phyloP scores from a whole-genome alignment of 176 grass and related monocot species.

The Oryza brachyantha region DNA sequence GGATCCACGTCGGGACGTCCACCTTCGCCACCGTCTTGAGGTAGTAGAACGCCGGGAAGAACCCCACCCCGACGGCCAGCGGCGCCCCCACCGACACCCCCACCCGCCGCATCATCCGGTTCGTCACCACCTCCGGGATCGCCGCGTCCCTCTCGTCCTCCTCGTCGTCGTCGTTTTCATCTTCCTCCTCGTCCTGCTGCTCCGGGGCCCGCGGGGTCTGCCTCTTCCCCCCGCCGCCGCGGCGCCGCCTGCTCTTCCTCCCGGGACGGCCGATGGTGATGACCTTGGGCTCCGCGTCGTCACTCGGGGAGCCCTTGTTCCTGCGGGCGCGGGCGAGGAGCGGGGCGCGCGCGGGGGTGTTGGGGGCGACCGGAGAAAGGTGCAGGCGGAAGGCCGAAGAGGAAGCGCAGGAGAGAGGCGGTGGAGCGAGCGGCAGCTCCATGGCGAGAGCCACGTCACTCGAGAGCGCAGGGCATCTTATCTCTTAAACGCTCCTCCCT shows the following conservation, averaged over 20 bases:
- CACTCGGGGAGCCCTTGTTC: constrained; percentile 17
- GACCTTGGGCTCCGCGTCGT: constrained; percentile 26
- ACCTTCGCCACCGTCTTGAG: constrained; percentile 77
- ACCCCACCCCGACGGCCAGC: constrained; percentile 58
- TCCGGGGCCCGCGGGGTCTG: not conserved
- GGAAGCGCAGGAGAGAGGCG: constrained; percentile 16
- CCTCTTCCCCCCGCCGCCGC: not conserved
- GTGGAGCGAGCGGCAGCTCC: constrained; percentile 39
- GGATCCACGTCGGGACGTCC: constrained; percentile 49
- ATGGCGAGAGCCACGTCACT: constrained; percentile 27
- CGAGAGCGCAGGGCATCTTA: constrained; percentile 24
- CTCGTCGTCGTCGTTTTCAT: rapidly evolving
- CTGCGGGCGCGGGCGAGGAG: constrained; percentile 22
- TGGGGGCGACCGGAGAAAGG: not conserved
- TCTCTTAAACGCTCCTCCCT: constrained; percentile 25
- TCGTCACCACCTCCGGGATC: constrained; percentile 61
- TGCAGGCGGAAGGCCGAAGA: not conserved
- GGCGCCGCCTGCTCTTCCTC: constrained; percentile 22
- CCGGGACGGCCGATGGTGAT: constrained; percentile 48
- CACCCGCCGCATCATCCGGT: constrained; percentile 51
- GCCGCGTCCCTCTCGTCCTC: constrained; percentile 39
- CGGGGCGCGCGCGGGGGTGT: not conserved
- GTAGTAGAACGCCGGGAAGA: constrained; percentile 95
- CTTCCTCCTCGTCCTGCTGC: too few species aligned
- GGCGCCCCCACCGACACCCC: constrained; percentile 52